Evolutionary conservation across 73 alveolate genomes (phyloP).

Genomic region (Paramecium octaurelia): DNA sequence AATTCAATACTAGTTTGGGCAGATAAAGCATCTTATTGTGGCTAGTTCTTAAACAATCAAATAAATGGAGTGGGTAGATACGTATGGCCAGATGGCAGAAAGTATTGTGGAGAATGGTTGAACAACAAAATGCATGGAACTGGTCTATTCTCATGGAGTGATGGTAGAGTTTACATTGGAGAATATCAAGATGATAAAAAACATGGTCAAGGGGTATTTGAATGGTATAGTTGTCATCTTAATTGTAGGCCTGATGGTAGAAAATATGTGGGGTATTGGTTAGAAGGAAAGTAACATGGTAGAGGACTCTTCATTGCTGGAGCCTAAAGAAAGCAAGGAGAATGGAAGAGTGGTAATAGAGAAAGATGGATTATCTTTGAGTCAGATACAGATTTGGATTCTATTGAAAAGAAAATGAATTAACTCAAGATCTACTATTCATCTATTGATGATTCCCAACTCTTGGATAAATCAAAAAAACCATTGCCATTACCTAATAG

Average conservation of each 20-base stretch:
- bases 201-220: conserved; percentile 77
- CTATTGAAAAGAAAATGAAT: conserved; percentile 48
- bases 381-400: conserved; percentile 41
- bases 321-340: conserved; percentile 57
- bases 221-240: conserved; percentile 23
- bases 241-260: conserved; percentile 62
- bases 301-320: conserved; percentile 59
- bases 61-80: conserved; percentile 78
- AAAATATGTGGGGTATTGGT: conserved; percentile 65
- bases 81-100: conserved; percentile 70
- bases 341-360: conserved; percentile 67
- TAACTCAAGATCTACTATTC: background rate
- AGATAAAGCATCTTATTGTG: conserved; percentile 82
- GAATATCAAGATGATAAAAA: conserved; percentile 74
- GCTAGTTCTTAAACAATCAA: conserved; percentile 71
- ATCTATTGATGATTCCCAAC: background rate
- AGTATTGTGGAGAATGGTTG: conserved; percentile 77
- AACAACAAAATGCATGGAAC: conserved; percentile 72
- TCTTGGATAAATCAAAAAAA: conserved; percentile 16
- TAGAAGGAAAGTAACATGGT: conserved; percentile 66
- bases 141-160: conserved; percentile 81
- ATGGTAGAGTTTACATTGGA: conserved; percentile 65
- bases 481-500: background rate
- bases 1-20: conserved; percentile 55
- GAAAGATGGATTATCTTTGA: conserved; percentile 64